These are phyloP conservation scores for Tolypocladium amazonense DNA, from an alignment of 2,329 filamentous ascomycete species.

Conservation along the genomic window DNA sequence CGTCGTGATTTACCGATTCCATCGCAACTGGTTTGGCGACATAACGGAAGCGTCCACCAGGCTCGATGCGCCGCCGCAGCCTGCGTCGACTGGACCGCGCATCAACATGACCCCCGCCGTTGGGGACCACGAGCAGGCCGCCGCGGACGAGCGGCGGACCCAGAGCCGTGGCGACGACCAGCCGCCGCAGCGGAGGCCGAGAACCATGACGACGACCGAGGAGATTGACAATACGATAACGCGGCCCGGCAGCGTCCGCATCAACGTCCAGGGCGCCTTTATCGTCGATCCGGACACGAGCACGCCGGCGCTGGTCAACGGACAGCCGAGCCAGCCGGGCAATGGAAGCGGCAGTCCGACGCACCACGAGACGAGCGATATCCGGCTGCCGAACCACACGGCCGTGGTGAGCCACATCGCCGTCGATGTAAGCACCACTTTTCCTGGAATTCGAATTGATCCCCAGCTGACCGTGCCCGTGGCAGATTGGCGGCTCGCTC, in stretches of 20 bases:
- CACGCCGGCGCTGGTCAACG: slow-evolving; percentile 32
- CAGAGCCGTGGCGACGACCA: background rate
- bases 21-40: background rate
- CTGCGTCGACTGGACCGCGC: background rate
- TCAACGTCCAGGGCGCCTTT: slow-evolving; percentile 94
- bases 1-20: background rate
- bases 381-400: slow-evolving; percentile 91
- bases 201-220: slow-evolving; percentile 36
- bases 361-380: slow-evolving; percentile 72
- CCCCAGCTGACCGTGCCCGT: background rate
- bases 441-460: too few species aligned
- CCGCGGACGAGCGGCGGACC: background rate
- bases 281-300: slow-evolving; percentile 75
- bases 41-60: background rate
- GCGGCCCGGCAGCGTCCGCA: slow-evolving; percentile 66
- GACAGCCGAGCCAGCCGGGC: slow-evolving; percentile 7
- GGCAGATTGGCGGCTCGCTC: slow-evolving; percentile 84
- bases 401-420: slow-evolving; percentile 94
- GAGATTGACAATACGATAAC: slow-evolving; percentile 52
- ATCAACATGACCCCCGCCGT: slow-evolving; percentile 5
- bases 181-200: slow-evolving; percentile 7
- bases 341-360: slow-evolving; percentile 37
- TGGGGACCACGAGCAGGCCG: slow-evolving; percentile 2
- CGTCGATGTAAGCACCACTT: slow-evolving; percentile 60
- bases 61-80: slow-evolving; percentile 1